Conservation (phyloP, 331 rosid species). For the Quercus lobata region DNA sequence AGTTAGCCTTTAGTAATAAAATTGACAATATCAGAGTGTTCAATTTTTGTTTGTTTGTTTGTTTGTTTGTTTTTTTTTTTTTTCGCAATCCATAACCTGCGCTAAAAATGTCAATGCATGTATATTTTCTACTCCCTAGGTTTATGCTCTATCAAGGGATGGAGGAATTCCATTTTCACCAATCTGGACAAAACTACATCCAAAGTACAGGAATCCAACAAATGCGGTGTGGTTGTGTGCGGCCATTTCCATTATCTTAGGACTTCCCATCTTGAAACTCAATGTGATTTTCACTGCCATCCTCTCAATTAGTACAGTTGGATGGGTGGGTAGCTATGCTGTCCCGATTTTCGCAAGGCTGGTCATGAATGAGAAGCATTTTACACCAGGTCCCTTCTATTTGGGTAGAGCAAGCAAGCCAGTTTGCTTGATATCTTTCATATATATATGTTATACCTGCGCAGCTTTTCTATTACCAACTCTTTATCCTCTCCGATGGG, state of each 20-base stretch:
- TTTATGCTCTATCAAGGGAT: conserved; percentile 2
- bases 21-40: too few relatives aligned
- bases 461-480: conserved; percentile 19
- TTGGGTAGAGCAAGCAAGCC: conserved; percentile 24
- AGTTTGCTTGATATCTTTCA: conserved; percentile 16
- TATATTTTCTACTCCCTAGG: background rate
- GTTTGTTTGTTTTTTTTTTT: accelerated
- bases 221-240: conserved; percentile 26
- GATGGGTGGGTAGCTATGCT: conserved; percentile 25
- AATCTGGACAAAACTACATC: conserved; percentile 17
- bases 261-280: conserved; percentile 26
- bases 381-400: conserved; percentile 28
- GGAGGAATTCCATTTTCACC: conserved; percentile 17
- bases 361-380: conserved; percentile 21
- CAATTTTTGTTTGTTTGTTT: too few relatives aligned
- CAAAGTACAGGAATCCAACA: conserved; percentile 17
- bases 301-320: conserved; percentile 18
- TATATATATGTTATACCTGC: conserved; percentile 19
- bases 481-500: conserved; percentile 3
- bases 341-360: conserved; percentile 25
- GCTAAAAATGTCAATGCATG: background rate
- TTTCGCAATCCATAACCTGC: background rate
- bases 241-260: conserved; percentile 8
- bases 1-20: too few relatives aligned
- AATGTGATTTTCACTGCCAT: conserved; percentile 19